Base-by-base conservation (phyloP, 2,329 filamentous ascomycete genomes). In the Colletotrichum spaethianum region DNA sequence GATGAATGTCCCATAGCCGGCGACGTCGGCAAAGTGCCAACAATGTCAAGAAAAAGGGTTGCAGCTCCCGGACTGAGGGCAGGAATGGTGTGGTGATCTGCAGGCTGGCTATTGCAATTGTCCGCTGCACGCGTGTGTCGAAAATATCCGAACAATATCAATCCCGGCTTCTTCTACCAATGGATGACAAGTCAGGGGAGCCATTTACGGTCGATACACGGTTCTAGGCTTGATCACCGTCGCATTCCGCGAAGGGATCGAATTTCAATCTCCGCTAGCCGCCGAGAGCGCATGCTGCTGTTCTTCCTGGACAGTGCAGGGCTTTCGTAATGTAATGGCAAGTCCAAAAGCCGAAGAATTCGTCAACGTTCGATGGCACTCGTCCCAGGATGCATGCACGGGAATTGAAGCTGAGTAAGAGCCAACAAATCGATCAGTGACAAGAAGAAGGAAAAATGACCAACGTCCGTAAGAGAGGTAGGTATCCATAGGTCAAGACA, bases 131-230 rank as follows among this genome's bases (percentile, higher is more conserved):
- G 23, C 26, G 28, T 63, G 63, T 46, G 40, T 50, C 44, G 48
- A 62, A 44, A 67, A 57, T 71, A 63, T 57, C 63, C 68, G 63
- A 68, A 44, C 26, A 71, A 67, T 59, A 36, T 67, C 64, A 52
- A 68, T 62, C 64, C 68, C 50, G 48, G 48, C 42, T 50, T 44
- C 36, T 40, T 36, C 26, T 31, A 59, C 31, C 65, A 57, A 59
- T 59, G 33, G 59, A 33, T 44, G 36, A 44, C 23, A 7, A n/a
- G 7, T 7, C 33, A 8, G 4, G 42, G 42, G 42, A n/a, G 8
- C 20, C 55, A 52, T 66, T 46, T 9, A 42, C 40, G 53, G 7
- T 59, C 56, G 23, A 70, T 42, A n/a, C 38, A 3, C 55, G 42
- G 20, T 63, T 71, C 68, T 62, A 38, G 61, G 26, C 56, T 50